Percentiles rank a stretch among this genome's conserved stretches.
phyloP scores from a whole-genome alignment of 352 stramenopile genomes.

The Pythium periplocum region DNA sequence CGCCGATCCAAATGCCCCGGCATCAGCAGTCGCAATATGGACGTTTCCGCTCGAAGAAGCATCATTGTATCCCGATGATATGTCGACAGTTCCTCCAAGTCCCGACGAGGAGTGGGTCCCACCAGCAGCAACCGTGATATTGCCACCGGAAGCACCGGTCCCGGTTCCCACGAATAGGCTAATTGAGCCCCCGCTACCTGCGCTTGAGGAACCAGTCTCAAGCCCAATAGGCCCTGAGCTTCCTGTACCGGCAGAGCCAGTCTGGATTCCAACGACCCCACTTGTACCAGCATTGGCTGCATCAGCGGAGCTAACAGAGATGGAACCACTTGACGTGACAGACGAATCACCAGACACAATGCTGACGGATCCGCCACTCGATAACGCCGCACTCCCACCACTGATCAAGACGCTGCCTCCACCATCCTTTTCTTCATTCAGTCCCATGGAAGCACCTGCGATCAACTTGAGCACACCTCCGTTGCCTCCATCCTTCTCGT shows the following conservation, averaged over 20 bases:
- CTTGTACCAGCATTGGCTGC: neutral
- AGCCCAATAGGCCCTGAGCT: slow-evolving; percentile 4
- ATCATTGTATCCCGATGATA: no score
- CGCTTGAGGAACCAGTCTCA: slow-evolving; percentile 4
- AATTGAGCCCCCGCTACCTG: slow-evolving; percentile 14
- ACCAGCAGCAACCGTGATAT: slow-evolving; percentile 3
- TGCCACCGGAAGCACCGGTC: neutral
- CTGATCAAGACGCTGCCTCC: slow-evolving; percentile 29
- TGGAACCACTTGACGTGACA: slow-evolving; percentile 4
- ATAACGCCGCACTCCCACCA: slow-evolving; percentile 33
- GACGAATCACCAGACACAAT: slow-evolving; percentile 18
- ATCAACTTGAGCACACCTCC: slow-evolving; percentile 44
- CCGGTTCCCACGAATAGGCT: slow-evolving; percentile 4
- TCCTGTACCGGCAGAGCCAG: slow-evolving; percentile 16
- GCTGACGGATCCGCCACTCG: slow-evolving; percentile 35
- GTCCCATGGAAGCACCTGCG: slow-evolving; percentile 37
- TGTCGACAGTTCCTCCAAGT: no score
- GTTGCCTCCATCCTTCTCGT: slow-evolving; percentile 54
- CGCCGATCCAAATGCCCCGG: no score
- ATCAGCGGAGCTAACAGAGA: neutral
- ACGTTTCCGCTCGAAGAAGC: no score
- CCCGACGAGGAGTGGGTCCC: no score
- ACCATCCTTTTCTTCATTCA: slow-evolving; percentile 29
- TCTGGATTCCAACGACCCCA: slow-evolving; percentile 15
- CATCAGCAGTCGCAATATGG: no score